phyloP scores from a whole-genome alignment of 345 rosid genomes.

The Angophora floribunda region DNA sequence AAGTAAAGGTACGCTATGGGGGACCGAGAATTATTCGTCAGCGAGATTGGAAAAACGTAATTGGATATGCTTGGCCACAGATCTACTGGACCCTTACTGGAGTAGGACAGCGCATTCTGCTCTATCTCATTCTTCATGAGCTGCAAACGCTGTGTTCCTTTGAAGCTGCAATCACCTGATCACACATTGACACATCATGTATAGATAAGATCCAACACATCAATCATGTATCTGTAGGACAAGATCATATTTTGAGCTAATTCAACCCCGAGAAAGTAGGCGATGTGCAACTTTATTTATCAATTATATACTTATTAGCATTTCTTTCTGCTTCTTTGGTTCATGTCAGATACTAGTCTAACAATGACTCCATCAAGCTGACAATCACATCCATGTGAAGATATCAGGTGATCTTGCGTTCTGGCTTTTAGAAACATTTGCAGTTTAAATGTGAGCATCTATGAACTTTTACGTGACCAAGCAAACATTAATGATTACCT shows the following conservation, averaged over 20 bases:
- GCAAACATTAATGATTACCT: neutral
- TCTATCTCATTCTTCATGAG: slow-evolving; percentile 46
- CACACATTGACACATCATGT: neutral
- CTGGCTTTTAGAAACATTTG: neutral
- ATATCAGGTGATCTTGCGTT: neutral
- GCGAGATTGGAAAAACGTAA: slow-evolving; percentile 41
- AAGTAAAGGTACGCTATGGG: slow-evolving; percentile 53
- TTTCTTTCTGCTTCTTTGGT: neutral
- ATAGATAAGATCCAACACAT: neutral
- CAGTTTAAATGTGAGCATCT: neutral
- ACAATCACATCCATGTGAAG: neutral
- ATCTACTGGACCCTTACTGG: slow-evolving; percentile 45
- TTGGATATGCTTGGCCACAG: slow-evolving; percentile 89
- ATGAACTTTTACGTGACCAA: neutral
- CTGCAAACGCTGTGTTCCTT: slow-evolving; percentile 45
- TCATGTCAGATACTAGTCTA: neutral
- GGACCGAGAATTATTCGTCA: slow-evolving; percentile 17
- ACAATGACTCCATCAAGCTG: neutral
- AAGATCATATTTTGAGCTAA: neutral
- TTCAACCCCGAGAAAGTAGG: neutral
- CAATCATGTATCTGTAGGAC: neutral
- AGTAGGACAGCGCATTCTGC: slow-evolving; percentile 30
- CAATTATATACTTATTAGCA: neutral
- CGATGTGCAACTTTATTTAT: neutral
- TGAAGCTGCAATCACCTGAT: slow-evolving; percentile 34